phyloP scores from a whole-genome alignment of 2,329 filamentous ascomycete species.

The Fusarium guadeloupense region DNA sequence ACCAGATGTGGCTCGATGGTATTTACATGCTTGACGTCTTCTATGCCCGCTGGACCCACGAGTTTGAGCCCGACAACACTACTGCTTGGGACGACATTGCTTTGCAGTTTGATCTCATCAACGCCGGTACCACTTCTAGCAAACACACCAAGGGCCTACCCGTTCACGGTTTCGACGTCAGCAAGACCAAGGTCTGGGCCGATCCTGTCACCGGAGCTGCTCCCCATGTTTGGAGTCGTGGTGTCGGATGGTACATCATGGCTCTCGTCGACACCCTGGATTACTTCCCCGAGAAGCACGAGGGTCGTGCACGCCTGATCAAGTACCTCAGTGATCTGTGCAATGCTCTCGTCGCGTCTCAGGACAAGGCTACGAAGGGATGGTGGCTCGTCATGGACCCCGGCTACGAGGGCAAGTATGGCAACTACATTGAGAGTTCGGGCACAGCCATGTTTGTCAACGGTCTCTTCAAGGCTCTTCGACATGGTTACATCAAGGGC shows the following conservation, averaged over 20 bases:
- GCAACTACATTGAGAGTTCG: conserved; percentile 27
- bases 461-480: conserved; percentile 16
- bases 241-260: conserved; percentile 37
- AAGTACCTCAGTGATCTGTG: conserved; percentile 17
- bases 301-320: conserved; percentile 17
- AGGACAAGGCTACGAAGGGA: conserved; percentile 24
- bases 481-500: conserved; percentile 16
- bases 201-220: conserved; percentile 28
- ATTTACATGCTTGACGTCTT: conserved; percentile 36
- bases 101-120: conserved; percentile 26
- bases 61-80: conserved; percentile 29
- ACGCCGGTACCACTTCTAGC: conserved; percentile 7
- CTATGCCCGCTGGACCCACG: conserved; percentile 32
- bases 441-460: conserved; percentile 28
- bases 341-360: conserved; percentile 24
- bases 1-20: conserved; percentile 36
- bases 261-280: conserved; percentile 30
- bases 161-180: conserved; percentile 26
- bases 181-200: conserved; percentile 33
- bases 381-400: conserved; percentile 28
- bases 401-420: conserved; percentile 2
- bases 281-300: conserved; percentile 25
- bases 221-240: conserved; percentile 33
- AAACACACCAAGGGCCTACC: conserved; percentile 21
- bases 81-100: conserved; percentile 36